Conservation (phyloP, 768 basidiomycete genomes). For the Tricholoma sp. region DNA sequence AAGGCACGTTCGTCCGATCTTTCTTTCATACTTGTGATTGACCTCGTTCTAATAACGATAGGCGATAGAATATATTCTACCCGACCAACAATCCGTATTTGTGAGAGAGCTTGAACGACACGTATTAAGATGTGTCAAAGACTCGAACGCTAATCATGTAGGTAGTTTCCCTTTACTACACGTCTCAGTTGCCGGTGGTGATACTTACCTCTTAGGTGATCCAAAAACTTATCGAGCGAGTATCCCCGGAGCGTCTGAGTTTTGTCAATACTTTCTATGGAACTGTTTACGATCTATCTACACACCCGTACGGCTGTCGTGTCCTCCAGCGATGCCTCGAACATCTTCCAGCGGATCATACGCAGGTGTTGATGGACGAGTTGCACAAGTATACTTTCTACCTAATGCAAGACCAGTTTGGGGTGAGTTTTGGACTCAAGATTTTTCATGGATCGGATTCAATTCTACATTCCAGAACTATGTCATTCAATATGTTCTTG, state of each 20-base stretch:
- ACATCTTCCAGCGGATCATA: conserved; percentile 65
- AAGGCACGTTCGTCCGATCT: conserved; percentile 50
- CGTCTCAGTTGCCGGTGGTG: conserved; percentile 1
- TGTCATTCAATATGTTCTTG: conserved; percentile 90
- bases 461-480: conserved; percentile 64
- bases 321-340: conserved; percentile 93
- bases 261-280: conserved; percentile 76
- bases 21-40: background rate
- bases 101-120: conserved; percentile 77
- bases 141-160: conserved; percentile 94
- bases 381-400: conserved; percentile 63
- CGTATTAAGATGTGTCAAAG: conserved; percentile 81
- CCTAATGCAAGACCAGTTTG: conserved; percentile 89
- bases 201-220: conserved; percentile 49
- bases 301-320: conserved; percentile 91
- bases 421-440: conserved; percentile 45
- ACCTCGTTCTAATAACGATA: conserved; percentile 25
- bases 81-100: conserved; percentile 72
- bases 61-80: conserved; percentile 79
- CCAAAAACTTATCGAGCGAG: conserved; percentile 82
- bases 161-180: conserved; percentile 17
- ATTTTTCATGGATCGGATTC: conserved; percentile 7
- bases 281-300: conserved; percentile 74
- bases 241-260: conserved; percentile 67
- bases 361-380: conserved; percentile 74